These are phyloP conservation scores for Microdochium trichocladiopsis DNA, from an alignment of 2,329 filamentous ascomycete genomes.

Conservation along the genomic window DNA sequence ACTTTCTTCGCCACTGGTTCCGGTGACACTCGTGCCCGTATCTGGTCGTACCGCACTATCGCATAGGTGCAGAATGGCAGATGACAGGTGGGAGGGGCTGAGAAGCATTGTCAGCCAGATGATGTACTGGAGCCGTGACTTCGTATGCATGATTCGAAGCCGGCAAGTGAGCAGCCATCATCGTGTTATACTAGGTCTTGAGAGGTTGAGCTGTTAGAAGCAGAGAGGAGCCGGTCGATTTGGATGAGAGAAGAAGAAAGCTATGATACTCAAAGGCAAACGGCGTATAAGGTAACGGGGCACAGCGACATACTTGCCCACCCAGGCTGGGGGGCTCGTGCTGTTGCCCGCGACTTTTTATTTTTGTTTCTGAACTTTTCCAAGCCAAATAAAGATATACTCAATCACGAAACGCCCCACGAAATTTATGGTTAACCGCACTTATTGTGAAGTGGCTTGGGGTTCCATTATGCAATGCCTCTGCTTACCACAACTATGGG, in stretches of 20 bases:
- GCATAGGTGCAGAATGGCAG: conserved; percentile 14
- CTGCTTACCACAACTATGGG: too few species aligned
- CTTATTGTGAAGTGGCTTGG: too few species aligned
- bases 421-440: too few species aligned
- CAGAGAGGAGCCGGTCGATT: background rate
- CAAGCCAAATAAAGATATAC: too few species aligned
- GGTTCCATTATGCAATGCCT: too few species aligned
- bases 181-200: conserved; percentile 8
- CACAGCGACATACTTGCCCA: background rate
- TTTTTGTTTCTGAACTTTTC: background rate
- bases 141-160: too few species aligned
- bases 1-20: conserved; percentile 92
- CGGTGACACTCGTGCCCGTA: conserved; percentile 94
- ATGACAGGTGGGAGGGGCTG: too few species aligned
- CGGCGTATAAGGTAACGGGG: background rate
- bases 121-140: too few species aligned
- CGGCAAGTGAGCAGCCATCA: conserved; percentile 1
- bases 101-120: too few species aligned
- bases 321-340: background rate
- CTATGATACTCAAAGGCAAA: background rate
- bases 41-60: conserved; percentile 75
- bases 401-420: too few species aligned
- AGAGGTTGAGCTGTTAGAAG: background rate
- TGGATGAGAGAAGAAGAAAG: background rate
- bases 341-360: background rate